Base-by-base conservation (phyloP, 2,329 filamentous ascomycete genomes). In the Periconia macrospinosa region DNA sequence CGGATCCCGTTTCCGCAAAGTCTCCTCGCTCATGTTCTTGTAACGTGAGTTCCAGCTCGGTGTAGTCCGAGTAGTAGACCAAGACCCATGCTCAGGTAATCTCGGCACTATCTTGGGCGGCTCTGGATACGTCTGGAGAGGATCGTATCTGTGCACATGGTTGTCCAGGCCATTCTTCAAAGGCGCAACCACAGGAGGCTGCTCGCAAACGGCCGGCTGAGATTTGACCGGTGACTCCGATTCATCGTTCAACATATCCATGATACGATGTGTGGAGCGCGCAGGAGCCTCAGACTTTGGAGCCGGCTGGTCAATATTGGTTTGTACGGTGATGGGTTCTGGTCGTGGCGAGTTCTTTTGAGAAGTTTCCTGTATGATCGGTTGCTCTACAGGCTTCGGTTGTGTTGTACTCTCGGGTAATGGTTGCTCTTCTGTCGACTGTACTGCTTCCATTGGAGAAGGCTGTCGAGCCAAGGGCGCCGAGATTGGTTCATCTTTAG, bases 181-280 rank as follows among this genome's bases (percentile, higher is more conserved):
- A 14, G 62, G 54, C 8, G 60, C 61, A 42, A 51, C 50, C 13
- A 57, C 59, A 14, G 42, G 45, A 45, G 50, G 46, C 19, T 43
- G 45, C n/a, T 71, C 62, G 35, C 51, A 57, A 17, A 45, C 42
- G 15, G 59, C 27, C 23, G 56, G 49, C 30, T 58, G 60, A 33
- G 60, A 47, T 30, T 65, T 56, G 13, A 63, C 53, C 19, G 65
- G 65, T 15, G 64, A 62, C 40, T 74, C 71, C 43, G 66, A 55
- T 48, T 73, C 69, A 42, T 73, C 61, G 40, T 73, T 75, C 17
- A 75, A 48, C 41, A 75, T 66, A 30, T 75, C 72, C 63, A 68
- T 73, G 42, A 75, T 72, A 15, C 70, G 61, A 41, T 74, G 70
- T 2, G 69, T 69, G 2, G 68, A 69, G n/a, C 68, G 64, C 23